Percentiles rank a stretch among this genome's conserved stretches.
Evolutionary conservation across 257 asterid species (phyloP).

Genomic region (Henckelia pumila): DNA sequence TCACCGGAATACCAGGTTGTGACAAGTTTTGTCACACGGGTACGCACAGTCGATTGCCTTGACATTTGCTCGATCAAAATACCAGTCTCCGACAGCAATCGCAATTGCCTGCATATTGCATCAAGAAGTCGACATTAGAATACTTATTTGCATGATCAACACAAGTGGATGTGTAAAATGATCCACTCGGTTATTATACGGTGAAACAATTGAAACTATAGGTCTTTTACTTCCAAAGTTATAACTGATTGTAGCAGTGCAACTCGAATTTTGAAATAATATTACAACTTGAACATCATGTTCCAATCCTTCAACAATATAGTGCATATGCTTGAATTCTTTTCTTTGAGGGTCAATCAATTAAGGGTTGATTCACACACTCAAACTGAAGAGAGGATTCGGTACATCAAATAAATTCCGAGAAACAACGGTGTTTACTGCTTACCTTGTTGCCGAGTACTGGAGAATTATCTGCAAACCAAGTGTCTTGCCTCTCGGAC

Average conservation of each 20-base stretch:
- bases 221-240: too few relatives aligned
- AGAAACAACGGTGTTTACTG: neutral
- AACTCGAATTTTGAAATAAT: too few relatives aligned
- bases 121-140: neutral
- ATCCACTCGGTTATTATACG: neutral
- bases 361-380: neutral
- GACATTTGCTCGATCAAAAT: constrained; percentile 39
- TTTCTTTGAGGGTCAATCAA: neutral
- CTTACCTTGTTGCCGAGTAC: constrained; percentile 41
- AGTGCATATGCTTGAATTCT: neutral
- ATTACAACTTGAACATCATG: neutral
- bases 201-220: neutral
- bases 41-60: constrained; percentile 54
- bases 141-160: too few relatives aligned
- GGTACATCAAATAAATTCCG: too few relatives aligned
- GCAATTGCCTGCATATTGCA: constrained; percentile 43
- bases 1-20: constrained; percentile 41
- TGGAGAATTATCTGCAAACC: constrained; percentile 44
- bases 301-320: neutral
- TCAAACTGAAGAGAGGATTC: neutral
- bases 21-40: constrained; percentile 56
- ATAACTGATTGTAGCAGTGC: too few relatives aligned
- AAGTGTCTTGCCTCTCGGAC: constrained; percentile 60
- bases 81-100: constrained; percentile 63
- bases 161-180: too few relatives aligned